phyloP scores from a whole-genome alignment of 2,329 filamentous ascomycete species.

The Fusarium papillatum region DNA sequence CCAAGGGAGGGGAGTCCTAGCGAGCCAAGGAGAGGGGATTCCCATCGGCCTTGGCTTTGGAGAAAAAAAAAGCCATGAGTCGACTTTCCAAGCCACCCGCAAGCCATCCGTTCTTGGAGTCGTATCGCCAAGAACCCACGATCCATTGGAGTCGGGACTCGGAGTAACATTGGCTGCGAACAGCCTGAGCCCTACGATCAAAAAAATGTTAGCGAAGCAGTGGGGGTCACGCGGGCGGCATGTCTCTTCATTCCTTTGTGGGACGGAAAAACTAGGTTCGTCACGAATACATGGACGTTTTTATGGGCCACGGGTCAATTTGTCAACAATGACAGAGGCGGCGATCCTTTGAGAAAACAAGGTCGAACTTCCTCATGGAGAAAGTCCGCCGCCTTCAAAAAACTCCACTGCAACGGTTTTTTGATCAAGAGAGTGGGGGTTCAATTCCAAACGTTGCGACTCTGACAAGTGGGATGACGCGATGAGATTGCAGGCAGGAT shows the following conservation, averaged over 20 bases:
- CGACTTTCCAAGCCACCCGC: background rate
- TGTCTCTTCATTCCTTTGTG: conserved; percentile 1
- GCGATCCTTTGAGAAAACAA: background rate
- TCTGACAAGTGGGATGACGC: conserved; percentile 9
- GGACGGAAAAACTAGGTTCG: conserved; percentile 17
- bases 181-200: background rate
- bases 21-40: conserved; percentile 10
- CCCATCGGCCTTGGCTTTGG: background rate
- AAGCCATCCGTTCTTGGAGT: conserved; percentile 1
- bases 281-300: background rate
- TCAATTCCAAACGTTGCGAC: background rate
- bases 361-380: conserved; percentile 5
- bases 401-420: conserved; percentile 4
- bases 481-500: background rate
- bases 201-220: background rate
- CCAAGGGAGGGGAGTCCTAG: conserved; percentile 2
- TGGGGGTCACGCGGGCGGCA: background rate
- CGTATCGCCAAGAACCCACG: background rate
- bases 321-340: conserved; percentile 10
- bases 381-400: background rate
- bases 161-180: background rate
- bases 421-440: background rate
- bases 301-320: conserved; percentile 5
- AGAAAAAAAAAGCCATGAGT: background rate
- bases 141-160: background rate